Percentiles rank a stretch among this genome's conserved stretches.
These are phyloP conservation scores for Globisporangium emineosum DNA, from an alignment of 352 stramenopile species.

Conservation along the genomic window DNA sequence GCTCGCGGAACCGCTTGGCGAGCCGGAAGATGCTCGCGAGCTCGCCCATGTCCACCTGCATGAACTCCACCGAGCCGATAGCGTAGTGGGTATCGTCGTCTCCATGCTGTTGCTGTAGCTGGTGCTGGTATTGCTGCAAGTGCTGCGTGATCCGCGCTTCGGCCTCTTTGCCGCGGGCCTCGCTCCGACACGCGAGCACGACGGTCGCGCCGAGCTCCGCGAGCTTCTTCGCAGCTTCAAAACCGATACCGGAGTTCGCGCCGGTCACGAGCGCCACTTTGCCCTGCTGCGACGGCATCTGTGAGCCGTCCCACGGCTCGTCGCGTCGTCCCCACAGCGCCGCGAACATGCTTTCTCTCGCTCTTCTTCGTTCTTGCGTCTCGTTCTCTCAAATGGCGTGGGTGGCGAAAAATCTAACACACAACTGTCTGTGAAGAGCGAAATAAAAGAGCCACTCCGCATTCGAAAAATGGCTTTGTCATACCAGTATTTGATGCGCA, in stretches of 20 bases:
- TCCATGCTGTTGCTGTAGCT: neutral
- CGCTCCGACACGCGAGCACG: conserved; percentile 72
- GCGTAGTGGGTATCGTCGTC: conserved; percentile 10
- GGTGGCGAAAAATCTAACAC: neutral
- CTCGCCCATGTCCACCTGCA: conserved; percentile 25
- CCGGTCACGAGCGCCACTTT: conserved; percentile 82
- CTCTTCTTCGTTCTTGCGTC: neutral
- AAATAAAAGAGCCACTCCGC: conserved; percentile 3
- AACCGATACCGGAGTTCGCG: conserved; percentile 83
- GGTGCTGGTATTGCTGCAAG: conserved; percentile 3
- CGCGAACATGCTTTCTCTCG: conserved; percentile 1
- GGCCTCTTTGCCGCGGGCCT: conserved; percentile 24
- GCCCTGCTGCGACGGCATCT: conserved; percentile 29
- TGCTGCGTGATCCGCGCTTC: conserved; percentile 23
- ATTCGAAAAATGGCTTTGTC: neutral
- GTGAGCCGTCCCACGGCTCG: conserved; percentile 19
- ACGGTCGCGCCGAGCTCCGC: conserved; percentile 56
- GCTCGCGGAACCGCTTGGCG: conserved; percentile 13
- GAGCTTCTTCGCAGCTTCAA: conserved; percentile 52
- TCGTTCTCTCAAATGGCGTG: neutral
- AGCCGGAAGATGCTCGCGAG: conserved; percentile 23
- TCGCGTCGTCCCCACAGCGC: neutral
- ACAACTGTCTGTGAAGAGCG: neutral
- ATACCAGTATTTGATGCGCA: neutral
- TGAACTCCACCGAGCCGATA: conserved; percentile 18